These are phyloP conservation scores for Monascus ruber DNA, from an alignment of 2,329 filamentous ascomycete genomes.

Conservation along the genomic window DNA sequence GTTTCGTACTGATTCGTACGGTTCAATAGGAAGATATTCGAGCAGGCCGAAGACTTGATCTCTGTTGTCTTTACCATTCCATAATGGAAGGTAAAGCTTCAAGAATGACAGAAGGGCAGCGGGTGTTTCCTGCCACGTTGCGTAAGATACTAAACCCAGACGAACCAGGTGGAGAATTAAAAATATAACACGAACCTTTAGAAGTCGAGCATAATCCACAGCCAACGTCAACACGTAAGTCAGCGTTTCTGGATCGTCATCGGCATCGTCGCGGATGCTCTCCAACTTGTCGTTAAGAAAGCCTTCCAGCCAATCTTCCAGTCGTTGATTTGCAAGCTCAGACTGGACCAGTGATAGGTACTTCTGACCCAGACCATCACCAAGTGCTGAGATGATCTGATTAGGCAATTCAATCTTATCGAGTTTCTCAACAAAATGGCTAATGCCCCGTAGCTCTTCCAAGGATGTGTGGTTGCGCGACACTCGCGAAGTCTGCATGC, in stretches of 20 bases:
- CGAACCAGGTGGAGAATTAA: background rate
- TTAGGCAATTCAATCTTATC: constrained; percentile 73
- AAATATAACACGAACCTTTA: constrained; percentile 20
- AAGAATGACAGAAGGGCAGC: constrained; percentile 22
- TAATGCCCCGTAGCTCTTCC: constrained; percentile 65
- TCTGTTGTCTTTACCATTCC: constrained; percentile 50
- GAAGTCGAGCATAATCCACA: constrained; percentile 24
- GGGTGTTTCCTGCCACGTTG: constrained; percentile 19
- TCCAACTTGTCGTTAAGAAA: constrained; percentile 30
- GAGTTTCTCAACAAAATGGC: constrained; percentile 58
- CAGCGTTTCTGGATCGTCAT: constrained; percentile 27
- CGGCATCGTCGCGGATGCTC: constrained; percentile 33
- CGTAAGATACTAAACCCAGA: constrained; percentile 1
- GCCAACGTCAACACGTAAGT: constrained; percentile 23
- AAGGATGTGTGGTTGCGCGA: constrained; percentile 48
- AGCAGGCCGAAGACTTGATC: constrained; percentile 28
- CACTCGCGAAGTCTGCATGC: constrained; percentile 63
- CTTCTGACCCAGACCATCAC: constrained; percentile 68
- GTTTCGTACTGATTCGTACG: constrained; percentile 22
- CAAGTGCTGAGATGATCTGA: constrained; percentile 65
- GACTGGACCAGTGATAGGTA: constrained; percentile 55
- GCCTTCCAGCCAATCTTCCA: constrained; percentile 28
- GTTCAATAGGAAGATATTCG: constrained; percentile 20
- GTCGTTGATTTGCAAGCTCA: constrained; percentile 32
- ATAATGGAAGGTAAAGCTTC: constrained; percentile 44